Evolutionary conservation across 2,329 filamentous ascomycete genomes (phyloP).

Genomic region (Trichophyton schoenleinii): DNA sequence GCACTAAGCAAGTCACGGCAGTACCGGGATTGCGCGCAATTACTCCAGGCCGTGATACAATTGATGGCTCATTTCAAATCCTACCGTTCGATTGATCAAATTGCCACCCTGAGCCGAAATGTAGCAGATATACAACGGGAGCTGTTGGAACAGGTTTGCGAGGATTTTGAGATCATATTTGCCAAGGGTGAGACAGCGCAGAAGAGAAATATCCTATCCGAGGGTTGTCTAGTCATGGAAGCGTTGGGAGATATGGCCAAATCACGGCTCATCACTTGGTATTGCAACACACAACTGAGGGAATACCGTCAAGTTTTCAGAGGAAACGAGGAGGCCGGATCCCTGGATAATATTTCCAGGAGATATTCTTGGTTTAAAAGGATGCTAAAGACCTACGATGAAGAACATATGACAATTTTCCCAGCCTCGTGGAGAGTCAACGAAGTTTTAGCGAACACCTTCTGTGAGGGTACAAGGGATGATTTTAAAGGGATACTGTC

Average conservation of each 20-base stretch:
- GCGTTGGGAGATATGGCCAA: conserved; percentile 80
- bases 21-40: conserved; percentile 85
- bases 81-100: conserved; percentile 95
- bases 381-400: conserved; percentile 89
- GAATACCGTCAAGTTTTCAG: conserved; percentile 94
- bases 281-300: conserved; percentile 89
- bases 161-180: conserved; percentile 94
- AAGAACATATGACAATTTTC: conserved; percentile 81
- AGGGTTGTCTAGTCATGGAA: conserved; percentile 90
- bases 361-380: conserved; percentile 94
- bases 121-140: conserved; percentile 89
- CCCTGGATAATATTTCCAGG: conserved; percentile 87
- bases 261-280: conserved; percentile 79
- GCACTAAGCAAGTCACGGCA: conserved; percentile 73
- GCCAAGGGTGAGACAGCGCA: conserved; percentile 69
- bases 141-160: conserved; percentile 91
- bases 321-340: conserved; percentile 92
- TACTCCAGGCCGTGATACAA: conserved; percentile 90
- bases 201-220: conserved; percentile 58
- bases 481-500: conserved; percentile 91
- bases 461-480: conserved; percentile 89
- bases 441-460: conserved; percentile 78
- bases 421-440: conserved; percentile 79
- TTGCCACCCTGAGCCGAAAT: conserved; percentile 80
- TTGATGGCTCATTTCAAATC: conserved; percentile 98